These are phyloP conservation scores for Neophaeococcomyces mojaviensis DNA, from an alignment of 2,329 filamentous ascomycete genomes.

Conservation along the genomic window DNA sequence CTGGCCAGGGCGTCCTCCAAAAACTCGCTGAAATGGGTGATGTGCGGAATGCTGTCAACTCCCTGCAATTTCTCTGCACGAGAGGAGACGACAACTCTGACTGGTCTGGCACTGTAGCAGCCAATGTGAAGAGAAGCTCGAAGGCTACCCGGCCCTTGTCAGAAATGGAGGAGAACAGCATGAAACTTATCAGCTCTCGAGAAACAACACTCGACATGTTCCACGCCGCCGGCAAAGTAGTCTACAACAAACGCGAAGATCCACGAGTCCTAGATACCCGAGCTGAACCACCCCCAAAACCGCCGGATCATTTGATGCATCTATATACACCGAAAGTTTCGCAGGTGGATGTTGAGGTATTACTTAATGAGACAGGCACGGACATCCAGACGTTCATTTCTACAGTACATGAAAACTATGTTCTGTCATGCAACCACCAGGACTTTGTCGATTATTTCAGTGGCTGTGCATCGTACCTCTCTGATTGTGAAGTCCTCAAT, in stretches of 20 bases:
- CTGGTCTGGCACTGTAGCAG: constrained; percentile 66
- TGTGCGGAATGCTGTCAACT: constrained; percentile 83
- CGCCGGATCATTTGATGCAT: constrained; percentile 54
- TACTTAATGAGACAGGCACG: constrained; percentile 91
- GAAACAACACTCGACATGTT: constrained; percentile 91
- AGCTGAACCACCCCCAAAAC: constrained; percentile 37
- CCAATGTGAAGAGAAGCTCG: constrained; percentile 55
- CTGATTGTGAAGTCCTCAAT: constrained; percentile 77
- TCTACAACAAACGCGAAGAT: constrained; percentile 86
- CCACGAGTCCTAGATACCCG: constrained; percentile 25
- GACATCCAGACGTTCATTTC: constrained; percentile 86
- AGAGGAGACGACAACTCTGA: constrained; percentile 67
- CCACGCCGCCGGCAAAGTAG: constrained; percentile 88
- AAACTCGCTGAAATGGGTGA: constrained; percentile 80
- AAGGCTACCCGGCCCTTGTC: constrained; percentile 55
- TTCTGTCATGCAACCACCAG: constrained; percentile 66
- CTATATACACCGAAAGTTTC: constrained; percentile 55
- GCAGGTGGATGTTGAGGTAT: constrained; percentile 60
- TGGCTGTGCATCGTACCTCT: constrained; percentile 78
- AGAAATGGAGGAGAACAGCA: constrained; percentile 66
- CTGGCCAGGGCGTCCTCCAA: constrained; percentile 71
- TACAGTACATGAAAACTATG: constrained; percentile 88
- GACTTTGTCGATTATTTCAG: constrained; percentile 71
- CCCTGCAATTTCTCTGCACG: constrained; percentile 84
- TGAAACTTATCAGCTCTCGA: constrained; percentile 74